Percentiles rank a stretch among this genome's conserved stretches.
Conservation (phyloP, 2,329 filamentous ascomycete genomes). For the Hirsutella rhossiliensis region DNA sequence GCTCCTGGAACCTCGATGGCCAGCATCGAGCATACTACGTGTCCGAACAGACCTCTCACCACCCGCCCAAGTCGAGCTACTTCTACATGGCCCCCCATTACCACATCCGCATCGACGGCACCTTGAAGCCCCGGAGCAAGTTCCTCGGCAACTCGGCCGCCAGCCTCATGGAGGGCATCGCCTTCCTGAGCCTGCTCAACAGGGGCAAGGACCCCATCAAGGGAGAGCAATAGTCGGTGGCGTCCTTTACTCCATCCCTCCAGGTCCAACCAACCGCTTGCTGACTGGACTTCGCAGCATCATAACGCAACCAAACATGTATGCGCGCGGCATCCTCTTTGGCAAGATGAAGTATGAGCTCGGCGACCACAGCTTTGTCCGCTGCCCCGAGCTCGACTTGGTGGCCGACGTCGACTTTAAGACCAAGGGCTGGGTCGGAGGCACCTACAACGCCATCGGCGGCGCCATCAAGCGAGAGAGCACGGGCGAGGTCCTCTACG, state of each 20-base stretch:
- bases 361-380: conserved; percentile 86
- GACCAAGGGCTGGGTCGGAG: conserved; percentile 93
- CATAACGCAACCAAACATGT: conserved; percentile 97
- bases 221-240: conserved; percentile 76
- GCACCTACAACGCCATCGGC: conserved; percentile 92
- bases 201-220: conserved; percentile 50
- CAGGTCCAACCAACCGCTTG: not conserved
- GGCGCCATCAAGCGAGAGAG: conserved; percentile 81
- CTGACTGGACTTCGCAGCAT: conserved; percentile 41
- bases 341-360: conserved; percentile 99
- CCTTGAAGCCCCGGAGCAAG: conserved; percentile 84
- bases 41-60: conserved; percentile 93
- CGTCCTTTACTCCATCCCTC: not conserved
- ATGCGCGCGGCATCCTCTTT: conserved; percentile 89
- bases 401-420: conserved; percentile 95
- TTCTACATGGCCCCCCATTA: conserved; percentile 97
- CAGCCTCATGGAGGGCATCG: conserved; percentile 96
- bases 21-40: conserved; percentile 87
- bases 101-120: conserved; percentile 89
- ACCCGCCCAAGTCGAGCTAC: conserved; percentile 97
- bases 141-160: conserved; percentile 96
- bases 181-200: conserved; percentile 73
- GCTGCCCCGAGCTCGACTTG: conserved; percentile 78
- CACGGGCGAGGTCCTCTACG: conserved; percentile 78
- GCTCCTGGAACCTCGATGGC: conserved; percentile 88